Conservation (phyloP, 1,284 basidiomycete genomes). For the Austroboletus niveus region DNA sequence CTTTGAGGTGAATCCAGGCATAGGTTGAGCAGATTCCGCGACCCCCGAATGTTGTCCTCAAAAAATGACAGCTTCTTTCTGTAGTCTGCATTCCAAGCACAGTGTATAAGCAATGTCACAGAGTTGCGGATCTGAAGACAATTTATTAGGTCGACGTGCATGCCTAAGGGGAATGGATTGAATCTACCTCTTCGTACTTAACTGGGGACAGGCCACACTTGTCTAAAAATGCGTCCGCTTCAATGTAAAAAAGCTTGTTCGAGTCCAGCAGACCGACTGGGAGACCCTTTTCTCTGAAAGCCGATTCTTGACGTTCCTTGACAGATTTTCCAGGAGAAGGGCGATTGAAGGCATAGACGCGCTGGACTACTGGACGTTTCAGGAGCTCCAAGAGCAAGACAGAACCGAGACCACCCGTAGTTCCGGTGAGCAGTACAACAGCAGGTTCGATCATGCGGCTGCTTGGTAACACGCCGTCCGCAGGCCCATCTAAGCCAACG, state of each 20-base stretch:
- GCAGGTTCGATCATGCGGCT: conserved; percentile 8
- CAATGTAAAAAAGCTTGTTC: conserved; percentile 25
- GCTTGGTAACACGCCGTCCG: conserved; percentile 6
- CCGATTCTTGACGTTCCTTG: conserved; percentile 17
- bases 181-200: conserved; percentile 16
- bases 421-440: conserved; percentile 35
- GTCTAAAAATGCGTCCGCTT: conserved; percentile 21
- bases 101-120: conserved; percentile 28
- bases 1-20: conserved; percentile 9
- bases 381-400: conserved; percentile 32
- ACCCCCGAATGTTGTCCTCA: conserved; percentile 18
- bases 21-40: conserved; percentile 25
- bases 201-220: conserved; percentile 17
- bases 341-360: conserved; percentile 33
- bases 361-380: conserved; percentile 14
- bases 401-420: conserved; percentile 37
- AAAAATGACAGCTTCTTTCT: conserved; percentile 26
- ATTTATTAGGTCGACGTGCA: too few relatives aligned
- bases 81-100: conserved; percentile 30
- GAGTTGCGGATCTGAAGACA: conserved; percentile 15
- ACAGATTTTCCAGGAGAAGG: conserved; percentile 14
- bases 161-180: too few relatives aligned
- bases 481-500: conserved; percentile 14
- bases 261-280: conserved; percentile 13
- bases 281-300: conserved; percentile 20